Percentiles rank a stretch among this genome's conserved stretches.
These are phyloP conservation scores for Backusella luteola DNA, from an alignment of 192 early-diverging fungal species.

Conservation along the genomic window DNA sequence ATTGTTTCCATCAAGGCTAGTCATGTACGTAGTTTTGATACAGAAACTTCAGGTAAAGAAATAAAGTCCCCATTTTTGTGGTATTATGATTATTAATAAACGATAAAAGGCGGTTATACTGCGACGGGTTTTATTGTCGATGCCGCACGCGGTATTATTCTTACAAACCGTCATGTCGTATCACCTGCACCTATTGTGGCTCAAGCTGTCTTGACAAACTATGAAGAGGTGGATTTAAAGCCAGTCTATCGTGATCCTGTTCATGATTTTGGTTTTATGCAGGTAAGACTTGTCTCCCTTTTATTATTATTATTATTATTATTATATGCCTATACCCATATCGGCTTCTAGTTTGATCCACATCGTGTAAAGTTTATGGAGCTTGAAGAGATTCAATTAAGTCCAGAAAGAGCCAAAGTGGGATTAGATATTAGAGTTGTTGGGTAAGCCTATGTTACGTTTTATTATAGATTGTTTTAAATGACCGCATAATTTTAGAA, in stretches of 20 bases:
- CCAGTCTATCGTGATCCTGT: slow-evolving; percentile 80
- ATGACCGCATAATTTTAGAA: slow-evolving; percentile 26
- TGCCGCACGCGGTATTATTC: slow-evolving; percentile 68
- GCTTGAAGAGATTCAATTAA: slow-evolving; percentile 62
- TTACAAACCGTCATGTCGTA: slow-evolving; percentile 81
- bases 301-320: not conserved
- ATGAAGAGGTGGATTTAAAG: slow-evolving; percentile 70
- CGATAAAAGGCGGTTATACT: slow-evolving; percentile 46
- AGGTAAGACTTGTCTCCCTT: not conserved
- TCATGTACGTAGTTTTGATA: slow-evolving; percentile 77
- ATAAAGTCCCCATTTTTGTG: not conserved
- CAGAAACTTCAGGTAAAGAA: slow-evolving; percentile 67
- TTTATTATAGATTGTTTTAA: not conserved
- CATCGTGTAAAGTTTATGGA: slow-evolving; percentile 67
- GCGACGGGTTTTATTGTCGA: slow-evolving; percentile 82
- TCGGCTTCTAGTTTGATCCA: slow-evolving; percentile 56
- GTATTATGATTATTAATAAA: not conserved
- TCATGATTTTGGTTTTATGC: slow-evolving; percentile 83
- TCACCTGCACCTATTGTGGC: slow-evolving; percentile 71
- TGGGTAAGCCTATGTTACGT: slow-evolving; percentile 36
- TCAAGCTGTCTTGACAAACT: slow-evolving; percentile 69
- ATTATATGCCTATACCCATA: not conserved
- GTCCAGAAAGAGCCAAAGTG: slow-evolving; percentile 67
- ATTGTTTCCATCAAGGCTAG: slow-evolving; percentile 80
- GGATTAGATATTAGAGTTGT: slow-evolving; percentile 78